Base-by-base conservation (phyloP, 495 filamentous ascomycete species). In the Parathielavia appendiculata region DNA sequence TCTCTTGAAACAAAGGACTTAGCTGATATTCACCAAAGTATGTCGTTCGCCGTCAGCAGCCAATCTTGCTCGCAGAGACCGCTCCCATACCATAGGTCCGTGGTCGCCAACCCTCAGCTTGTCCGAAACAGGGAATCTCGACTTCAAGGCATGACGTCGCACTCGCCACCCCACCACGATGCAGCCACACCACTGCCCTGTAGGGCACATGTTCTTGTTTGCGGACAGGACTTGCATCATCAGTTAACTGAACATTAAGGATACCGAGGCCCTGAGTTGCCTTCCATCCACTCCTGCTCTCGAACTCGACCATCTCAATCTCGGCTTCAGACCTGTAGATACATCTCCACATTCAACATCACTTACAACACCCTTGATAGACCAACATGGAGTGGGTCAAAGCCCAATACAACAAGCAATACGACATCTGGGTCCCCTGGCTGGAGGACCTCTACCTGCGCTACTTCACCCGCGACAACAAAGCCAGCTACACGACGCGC, bases 361-460 rank as follows among this genome's bases (percentile, higher is more conserved):
- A 22, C n/a, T 12, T 4, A 23, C 12, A 19, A 6, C 34, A 16
- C 2, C 4, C 7, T 20, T 3, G 14, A 16, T 17, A n/a, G 7
- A 35, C 35, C 23, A 60, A 51, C 23, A 71, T 75, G 67, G 79
- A 86, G 63, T 83, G 80, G 80, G 73, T 75, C 17, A 80, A 77
- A 58, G 67, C 82, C 47, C 75, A 72, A 13, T 87, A 86, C 75
- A 80, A 84, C 67, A 68, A 79, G 12, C 81, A 87, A 64, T 88
- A 89, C 66, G 83, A 88, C 62, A 77, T 75, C 51, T 89, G 86
- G 86, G 81, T 87, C 71, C 86, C 86, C 6, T 90, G 86, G 85
- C 76, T 88, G 38, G 86, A 90, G 63, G 86, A 89, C 69, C 69
- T 80, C 54, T 88, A 86, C 64, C 76, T 90, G 17, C 75, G 72